Base-by-base conservation (phyloP, 2,329 filamentous ascomycete genomes). In the Dactylonectria estremocensis region DNA sequence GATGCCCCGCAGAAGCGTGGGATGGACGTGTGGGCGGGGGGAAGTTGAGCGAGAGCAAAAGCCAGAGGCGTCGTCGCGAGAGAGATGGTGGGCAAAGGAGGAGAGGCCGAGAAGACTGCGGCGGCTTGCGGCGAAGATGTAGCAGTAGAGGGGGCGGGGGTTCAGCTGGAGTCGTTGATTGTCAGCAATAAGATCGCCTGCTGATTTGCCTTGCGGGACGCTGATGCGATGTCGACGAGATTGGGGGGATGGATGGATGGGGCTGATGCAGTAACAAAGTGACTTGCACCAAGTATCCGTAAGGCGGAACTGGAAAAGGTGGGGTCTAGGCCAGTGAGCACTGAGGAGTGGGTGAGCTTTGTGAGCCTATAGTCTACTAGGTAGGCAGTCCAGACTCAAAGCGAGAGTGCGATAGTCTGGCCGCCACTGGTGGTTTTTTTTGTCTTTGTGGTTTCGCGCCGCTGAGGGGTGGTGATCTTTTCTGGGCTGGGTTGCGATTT, bases 1-100 rank as follows among this genome's bases (percentile, higher is more conserved):
- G 57, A 52, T 69, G 69, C 61, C 65, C 61, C 68, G 68, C 65
- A 63, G 53, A 52, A 40, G 61, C 37, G 53, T 64, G 56, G 58
- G 54, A 37, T 56, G 43, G 22, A 31, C 35, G n/a, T 37, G 24
- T 37, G 24, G 24, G 46, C 33, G 35, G 58, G 28, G 50, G 52
- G 50, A 50, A 48, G 46, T 18, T 22, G 53, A 43, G n/a, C 50
- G 24, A 37, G 35, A 14, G 35, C 14, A 22, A 52, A 24, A 53
- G 57, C 13, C 24, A 28, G 24, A 31, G 9, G 31, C 13, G 33
- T 2, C 45, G n/a, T 55, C 28, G 52, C 50, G 43, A 60, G 46
- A 50, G 52, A 37, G 43, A 50, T 14, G 40, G 45, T n/a, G 16
- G 37, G n/a, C 43, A 14, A 13, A 13, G 20, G 43, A 28, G 20